phyloP scores from a whole-genome alignment of 805 yeast species.

The Metschnikowia chrysomelidarum region DNA sequence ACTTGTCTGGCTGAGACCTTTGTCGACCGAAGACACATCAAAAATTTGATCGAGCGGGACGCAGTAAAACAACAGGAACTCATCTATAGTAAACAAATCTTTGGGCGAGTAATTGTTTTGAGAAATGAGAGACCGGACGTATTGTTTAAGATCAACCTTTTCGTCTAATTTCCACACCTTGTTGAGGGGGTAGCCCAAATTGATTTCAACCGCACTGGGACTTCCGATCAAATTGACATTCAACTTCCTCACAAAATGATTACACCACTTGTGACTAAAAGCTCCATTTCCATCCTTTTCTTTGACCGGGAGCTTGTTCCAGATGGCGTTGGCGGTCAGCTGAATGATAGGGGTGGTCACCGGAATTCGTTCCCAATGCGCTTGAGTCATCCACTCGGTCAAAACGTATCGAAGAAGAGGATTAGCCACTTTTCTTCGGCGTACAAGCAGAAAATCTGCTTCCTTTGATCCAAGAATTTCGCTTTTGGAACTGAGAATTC shows the following conservation, averaged over 20 bases:
- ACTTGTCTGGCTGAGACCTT: slow-evolving; percentile 38
- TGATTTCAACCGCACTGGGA: slow-evolving; percentile 38
- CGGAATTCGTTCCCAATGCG: slow-evolving; percentile 65
- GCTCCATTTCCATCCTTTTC: slow-evolving; percentile 62
- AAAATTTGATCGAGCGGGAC: slow-evolving; percentile 59
- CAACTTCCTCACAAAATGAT: slow-evolving; percentile 45
- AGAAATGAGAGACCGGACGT: slow-evolving; percentile 33
- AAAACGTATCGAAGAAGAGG: slow-evolving; percentile 55
- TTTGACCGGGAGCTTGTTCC: slow-evolving; percentile 56
- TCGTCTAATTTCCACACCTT: slow-evolving; percentile 65
- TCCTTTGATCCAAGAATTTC: slow-evolving; percentile 50
- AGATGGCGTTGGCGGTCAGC: slow-evolving; percentile 59
- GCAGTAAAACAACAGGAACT: slow-evolving; percentile 57
- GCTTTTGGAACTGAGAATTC: slow-evolving; percentile 56
- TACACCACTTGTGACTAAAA: slow-evolving; percentile 64
- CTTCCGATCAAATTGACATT: slow-evolving; percentile 51
- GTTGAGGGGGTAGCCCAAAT: slow-evolving; percentile 32
- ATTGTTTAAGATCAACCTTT: slow-evolving; percentile 45
- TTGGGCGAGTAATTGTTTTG: slow-evolving; percentile 41
- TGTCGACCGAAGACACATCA: slow-evolving; percentile 43
- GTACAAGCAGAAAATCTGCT: slow-evolving; percentile 48
- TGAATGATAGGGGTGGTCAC: slow-evolving; percentile 62
- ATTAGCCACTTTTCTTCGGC: slow-evolving; percentile 55
- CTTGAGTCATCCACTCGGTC: slow-evolving; percentile 69
- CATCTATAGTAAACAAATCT: slow-evolving; percentile 60